Percentiles rank a stretch among this genome's conserved stretches.
These are phyloP conservation scores for Rostrohypoxylon terebratum DNA, from an alignment of 495 filamentous ascomycete genomes.

Conservation along the genomic window DNA sequence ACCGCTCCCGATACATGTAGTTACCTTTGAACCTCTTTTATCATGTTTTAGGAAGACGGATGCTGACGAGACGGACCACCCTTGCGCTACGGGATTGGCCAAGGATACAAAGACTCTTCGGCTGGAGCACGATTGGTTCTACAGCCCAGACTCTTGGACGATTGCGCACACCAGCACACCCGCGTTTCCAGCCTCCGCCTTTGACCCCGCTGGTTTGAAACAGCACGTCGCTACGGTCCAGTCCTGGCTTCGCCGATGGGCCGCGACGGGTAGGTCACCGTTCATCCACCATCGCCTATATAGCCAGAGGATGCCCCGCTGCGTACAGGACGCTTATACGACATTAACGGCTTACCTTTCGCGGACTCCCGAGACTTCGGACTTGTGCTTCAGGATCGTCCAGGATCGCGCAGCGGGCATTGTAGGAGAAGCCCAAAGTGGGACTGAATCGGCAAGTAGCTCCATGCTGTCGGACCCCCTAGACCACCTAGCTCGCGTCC, in stretches of 20 bases:
- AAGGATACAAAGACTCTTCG: conserved; percentile 8
- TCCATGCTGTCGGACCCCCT: conserved; percentile 13
- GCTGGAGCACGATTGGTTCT: conserved; percentile 35
- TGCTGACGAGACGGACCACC: conserved; percentile 21
- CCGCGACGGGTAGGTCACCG: conserved; percentile 41
- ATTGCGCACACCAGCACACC: conserved; percentile 27
- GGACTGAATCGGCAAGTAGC: neutral
- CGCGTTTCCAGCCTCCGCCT: neutral
- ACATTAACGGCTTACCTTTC: conserved; percentile 47
- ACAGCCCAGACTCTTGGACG: conserved; percentile 38
- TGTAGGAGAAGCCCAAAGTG: conserved; percentile 7
- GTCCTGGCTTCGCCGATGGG: conserved; percentile 45
- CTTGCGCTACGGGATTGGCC: conserved; percentile 13
- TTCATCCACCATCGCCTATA: conserved; percentile 59
- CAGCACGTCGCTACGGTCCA: conserved; percentile 42
- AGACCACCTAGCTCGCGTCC: conserved; percentile 56
- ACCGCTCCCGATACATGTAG: conserved; percentile 23
- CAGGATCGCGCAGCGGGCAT: conserved; percentile 35
- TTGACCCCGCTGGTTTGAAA: conserved; percentile 35
- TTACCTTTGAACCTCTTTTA: conserved; percentile 21
- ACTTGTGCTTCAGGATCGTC: conserved; percentile 46
- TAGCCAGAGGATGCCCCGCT: conserved; percentile 40
- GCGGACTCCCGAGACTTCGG: conserved; percentile 31
- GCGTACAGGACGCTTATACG: conserved; percentile 50
- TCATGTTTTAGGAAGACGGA: conserved; percentile 5